phyloP scores from a whole-genome alignment of 345 rosid genomes.

The Eucalyptus pumila region DNA sequence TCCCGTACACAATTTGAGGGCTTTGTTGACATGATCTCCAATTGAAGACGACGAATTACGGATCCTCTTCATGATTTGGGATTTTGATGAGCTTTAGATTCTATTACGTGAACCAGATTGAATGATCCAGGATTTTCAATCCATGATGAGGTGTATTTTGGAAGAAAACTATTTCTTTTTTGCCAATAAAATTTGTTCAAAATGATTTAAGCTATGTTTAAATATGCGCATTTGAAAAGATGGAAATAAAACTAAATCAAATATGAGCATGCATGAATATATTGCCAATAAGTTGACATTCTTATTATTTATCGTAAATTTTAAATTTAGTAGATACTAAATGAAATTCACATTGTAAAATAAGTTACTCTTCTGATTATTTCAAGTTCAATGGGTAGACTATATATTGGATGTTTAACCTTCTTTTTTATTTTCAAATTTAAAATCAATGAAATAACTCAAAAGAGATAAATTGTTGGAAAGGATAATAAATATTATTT shows the following conservation, averaged over 20 bases:
- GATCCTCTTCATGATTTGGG: background rate
- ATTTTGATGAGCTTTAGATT: background rate
- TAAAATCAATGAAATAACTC: background rate
- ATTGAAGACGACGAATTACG: background rate
- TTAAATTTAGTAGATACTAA: background rate
- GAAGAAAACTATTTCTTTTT: background rate
- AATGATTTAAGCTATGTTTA: background rate
- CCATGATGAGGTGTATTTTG: background rate
- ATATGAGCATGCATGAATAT: background rate
- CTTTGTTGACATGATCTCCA: background rate
- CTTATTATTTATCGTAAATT: background rate
- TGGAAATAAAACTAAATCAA: background rate
- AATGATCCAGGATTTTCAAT: background rate
- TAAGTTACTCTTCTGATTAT: background rate
- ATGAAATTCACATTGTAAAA: background rate
- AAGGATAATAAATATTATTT: background rate
- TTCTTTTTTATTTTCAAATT: background rate
- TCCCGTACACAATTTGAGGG: background rate
- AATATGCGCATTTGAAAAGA: background rate
- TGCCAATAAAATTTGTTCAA: background rate
- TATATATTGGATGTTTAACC: background rate
- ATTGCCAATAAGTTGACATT: background rate
- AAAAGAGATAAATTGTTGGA: background rate
- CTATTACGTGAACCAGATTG: background rate
- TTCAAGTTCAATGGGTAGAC: background rate